Conservation (phyloP, 495 filamentous ascomycete genomes). For the Neurospora tetraspora region DNA sequence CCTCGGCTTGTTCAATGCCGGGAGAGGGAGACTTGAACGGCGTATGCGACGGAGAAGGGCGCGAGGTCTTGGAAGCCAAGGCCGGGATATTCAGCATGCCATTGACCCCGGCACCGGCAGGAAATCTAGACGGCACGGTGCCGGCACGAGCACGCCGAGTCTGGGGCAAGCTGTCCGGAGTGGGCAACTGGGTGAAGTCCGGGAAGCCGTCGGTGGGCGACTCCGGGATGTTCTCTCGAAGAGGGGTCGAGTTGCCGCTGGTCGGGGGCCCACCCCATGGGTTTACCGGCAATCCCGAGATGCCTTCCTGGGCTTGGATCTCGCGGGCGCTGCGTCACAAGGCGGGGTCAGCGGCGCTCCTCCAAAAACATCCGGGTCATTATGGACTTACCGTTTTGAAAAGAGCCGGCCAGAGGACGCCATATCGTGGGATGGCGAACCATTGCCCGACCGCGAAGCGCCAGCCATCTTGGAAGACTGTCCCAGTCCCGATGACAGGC, state of each 20-base stretch:
- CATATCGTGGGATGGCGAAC: constrained; percentile 92
- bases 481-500: constrained; percentile 52
- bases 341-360: constrained; percentile 14
- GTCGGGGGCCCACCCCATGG: constrained; percentile 88
- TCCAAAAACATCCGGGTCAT: background rate
- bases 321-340: constrained; percentile 63
- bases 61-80: constrained; percentile 69
- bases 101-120: constrained; percentile 51
- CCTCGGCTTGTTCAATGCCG: constrained; percentile 51
- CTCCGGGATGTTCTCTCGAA: constrained; percentile 95
- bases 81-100: constrained; percentile 52
- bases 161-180: constrained; percentile 46
- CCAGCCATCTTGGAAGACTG: constrained; percentile 59
- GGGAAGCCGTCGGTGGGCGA: constrained; percentile 95
- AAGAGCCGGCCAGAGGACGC: constrained; percentile 61
- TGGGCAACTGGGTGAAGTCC: constrained; percentile 63
- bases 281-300: constrained; percentile 56
- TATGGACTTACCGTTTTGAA: constrained; percentile 71
- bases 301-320: constrained; percentile 93
- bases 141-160: constrained; percentile 71
- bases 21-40: constrained; percentile 77
- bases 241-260: constrained; percentile 87
- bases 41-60: constrained; percentile 82
- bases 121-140: constrained; percentile 93
- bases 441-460: constrained; percentile 74